Base-by-base conservation (phyloP, 2,329 filamentous ascomycete genomes). In the Thermoascus crustaceus region DNA sequence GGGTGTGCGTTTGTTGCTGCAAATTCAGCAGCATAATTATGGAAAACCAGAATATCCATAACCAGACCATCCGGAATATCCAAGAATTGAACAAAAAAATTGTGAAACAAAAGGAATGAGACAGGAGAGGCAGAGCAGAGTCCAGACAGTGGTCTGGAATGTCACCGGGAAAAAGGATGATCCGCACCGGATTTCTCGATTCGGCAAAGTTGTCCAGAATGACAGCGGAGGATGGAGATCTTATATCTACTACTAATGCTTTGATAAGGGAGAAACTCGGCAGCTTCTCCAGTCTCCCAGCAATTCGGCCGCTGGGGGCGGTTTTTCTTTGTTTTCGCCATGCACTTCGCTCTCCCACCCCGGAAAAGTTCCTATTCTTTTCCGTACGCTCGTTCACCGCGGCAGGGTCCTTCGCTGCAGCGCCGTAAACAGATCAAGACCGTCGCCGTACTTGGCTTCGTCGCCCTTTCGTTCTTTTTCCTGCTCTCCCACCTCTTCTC, bases 281-380 rank as follows among this genome's bases (percentile, higher is more conserved):
- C 7, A 29, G 16, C 7, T 29, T 16, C 13, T 16, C 13, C 5
- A 29, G 26, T 41, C 32, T 35, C 39, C 42, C 40, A 43, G 40
- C 41, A 42, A 34, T 26, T 33, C 23, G n/a, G 38, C 37, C 37
- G 46, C 47, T 46, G 51, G 49, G 46, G 45, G 43, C 35, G 26
- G 7, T 14, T n/a, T n/a, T 27, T 36, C 25, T 40, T 23, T 5
- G 29, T 29, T 32, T 20, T 39, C 30, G 29, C 38, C 49, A 91
- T 94, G 86, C 88, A 94, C 61, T 87, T 89, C 71, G 86, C 88
- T 45, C 80, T 93, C 51, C 87, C 87, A 37, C 77, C 85, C 53
- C 82, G 87, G 61, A 94, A 89, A 66, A 78, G 75, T 54, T 89
- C 84, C 46, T 78, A 82, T 55, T 77, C 82, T 47, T 76, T 79